Conservation (phyloP, 192 early-diverging fungal genomes). For the Backusella morwellensis region DNA sequence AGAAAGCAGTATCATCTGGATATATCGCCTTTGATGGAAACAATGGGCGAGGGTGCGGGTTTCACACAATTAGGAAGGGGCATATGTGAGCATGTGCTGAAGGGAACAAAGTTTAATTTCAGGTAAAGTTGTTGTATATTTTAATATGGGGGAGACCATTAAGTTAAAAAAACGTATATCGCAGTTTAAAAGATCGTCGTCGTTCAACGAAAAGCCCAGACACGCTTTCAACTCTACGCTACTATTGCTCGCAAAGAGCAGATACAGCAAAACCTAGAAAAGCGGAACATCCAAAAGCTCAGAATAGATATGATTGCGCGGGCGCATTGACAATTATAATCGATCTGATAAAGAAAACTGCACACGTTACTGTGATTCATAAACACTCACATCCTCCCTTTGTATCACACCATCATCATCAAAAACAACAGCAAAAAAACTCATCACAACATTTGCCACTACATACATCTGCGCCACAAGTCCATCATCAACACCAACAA, state of each 20-base stretch:
- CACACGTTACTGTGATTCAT: constrained; percentile 32
- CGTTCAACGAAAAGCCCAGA: constrained; percentile 29
- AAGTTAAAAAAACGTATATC: not conserved
- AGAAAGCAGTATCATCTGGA: constrained; percentile 32
- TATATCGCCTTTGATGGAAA: constrained; percentile 20
- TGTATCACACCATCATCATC: constrained; percentile 17
- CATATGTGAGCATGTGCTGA: constrained; percentile 30
- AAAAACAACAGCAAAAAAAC: constrained; percentile 10
- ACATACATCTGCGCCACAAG: not conserved
- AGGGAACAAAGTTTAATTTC: constrained; percentile 37
- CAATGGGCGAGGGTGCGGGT: constrained; percentile 13
- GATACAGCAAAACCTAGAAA: constrained; percentile 36
- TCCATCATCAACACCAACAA: constrained; percentile 1
- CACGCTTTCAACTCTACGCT: constrained; percentile 32
- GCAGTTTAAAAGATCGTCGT: constrained; percentile 35
- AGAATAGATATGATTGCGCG: constrained; percentile 31
- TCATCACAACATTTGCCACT: not conserved
- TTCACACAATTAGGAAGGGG: constrained; percentile 33
- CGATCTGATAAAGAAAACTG: constrained; percentile 30
- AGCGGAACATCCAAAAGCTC: constrained; percentile 27
- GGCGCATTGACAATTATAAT: constrained; percentile 37
- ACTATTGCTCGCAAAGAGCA: constrained; percentile 35
- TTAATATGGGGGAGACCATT: not conserved
- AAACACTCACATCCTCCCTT: constrained; percentile 33
- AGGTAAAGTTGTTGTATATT: constrained; percentile 18